Evolutionary conservation across 768 basidiomycete genomes (phyloP).

Genomic region (Leccinum subtestaceum): DNA sequence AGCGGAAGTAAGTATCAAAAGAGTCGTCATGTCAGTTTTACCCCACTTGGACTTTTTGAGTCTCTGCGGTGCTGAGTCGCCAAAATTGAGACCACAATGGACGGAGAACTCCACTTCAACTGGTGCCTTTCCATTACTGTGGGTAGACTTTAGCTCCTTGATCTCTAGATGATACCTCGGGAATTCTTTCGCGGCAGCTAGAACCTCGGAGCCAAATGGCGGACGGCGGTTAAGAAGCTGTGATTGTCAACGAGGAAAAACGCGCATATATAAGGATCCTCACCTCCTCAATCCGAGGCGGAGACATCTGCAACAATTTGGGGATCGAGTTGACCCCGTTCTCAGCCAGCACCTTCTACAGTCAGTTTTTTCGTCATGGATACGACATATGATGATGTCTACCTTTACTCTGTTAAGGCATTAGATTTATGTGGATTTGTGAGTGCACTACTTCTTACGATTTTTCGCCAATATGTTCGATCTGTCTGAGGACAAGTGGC

Average conservation of each 20-base stretch:
- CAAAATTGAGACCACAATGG: slow-evolving; percentile 49
- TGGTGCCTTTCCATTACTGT: slow-evolving; percentile 46
- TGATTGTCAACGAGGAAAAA: slow-evolving; percentile 5
- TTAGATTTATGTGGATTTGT: not conserved
- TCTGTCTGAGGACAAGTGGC: slow-evolving; percentile 78
- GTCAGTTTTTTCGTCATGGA: slow-evolving; percentile 11
- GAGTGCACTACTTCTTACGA: slow-evolving; percentile 50
- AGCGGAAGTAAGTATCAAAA: slow-evolving; percentile 78
- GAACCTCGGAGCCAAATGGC: slow-evolving; percentile 71
- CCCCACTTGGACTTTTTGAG: slow-evolving; percentile 45
- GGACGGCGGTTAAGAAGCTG: slow-evolving; percentile 73
- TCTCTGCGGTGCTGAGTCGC: slow-evolving; percentile 34
- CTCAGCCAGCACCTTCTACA: slow-evolving; percentile 65
- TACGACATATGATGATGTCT: not conserved
- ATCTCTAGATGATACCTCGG: slow-evolving; percentile 62
- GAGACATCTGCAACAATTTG: slow-evolving; percentile 51
- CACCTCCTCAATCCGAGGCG: slow-evolving; percentile 65
- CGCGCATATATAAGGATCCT: not conserved
- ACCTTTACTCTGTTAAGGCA: slow-evolving; percentile 24
- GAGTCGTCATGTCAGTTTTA: slow-evolving; percentile 58
- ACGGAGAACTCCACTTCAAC: slow-evolving; percentile 58
- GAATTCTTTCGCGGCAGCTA: slow-evolving; percentile 58
- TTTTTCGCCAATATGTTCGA: slow-evolving; percentile 90
- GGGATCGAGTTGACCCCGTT: slow-evolving; percentile 66
- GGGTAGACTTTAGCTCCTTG: slow-evolving; percentile 41